Conservation (phyloP, 1,284 basidiomycete genomes). For the Pseudozyma sp. region DNA sequence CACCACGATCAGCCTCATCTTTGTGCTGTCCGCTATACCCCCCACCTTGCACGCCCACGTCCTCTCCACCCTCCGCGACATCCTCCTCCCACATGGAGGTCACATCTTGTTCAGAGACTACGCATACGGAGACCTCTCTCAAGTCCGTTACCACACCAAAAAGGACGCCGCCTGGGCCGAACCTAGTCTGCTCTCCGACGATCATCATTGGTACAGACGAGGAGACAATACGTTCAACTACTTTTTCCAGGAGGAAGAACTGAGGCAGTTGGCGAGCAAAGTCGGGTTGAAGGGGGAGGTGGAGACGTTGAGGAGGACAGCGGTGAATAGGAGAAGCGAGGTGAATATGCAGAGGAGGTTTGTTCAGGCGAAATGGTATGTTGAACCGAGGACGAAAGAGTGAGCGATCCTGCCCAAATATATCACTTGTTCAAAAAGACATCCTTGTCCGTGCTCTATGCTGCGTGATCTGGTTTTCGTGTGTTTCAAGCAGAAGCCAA, state of each 20-base stretch:
- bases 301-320: constrained; percentile 27
- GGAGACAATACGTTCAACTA: constrained; percentile 70
- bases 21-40: constrained; percentile 69
- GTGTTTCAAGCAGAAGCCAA: constrained; percentile 22
- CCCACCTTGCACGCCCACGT: constrained; percentile 57
- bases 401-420: neutral
- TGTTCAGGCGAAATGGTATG: constrained; percentile 62
- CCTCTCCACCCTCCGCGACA: constrained; percentile 11
- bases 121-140: constrained; percentile 67
- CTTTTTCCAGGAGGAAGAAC: constrained; percentile 65
- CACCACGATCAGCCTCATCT: constrained; percentile 65
- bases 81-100: constrained; percentile 19
- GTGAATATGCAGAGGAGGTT: constrained; percentile 55
- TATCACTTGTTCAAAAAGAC: too few species aligned
- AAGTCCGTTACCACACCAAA: constrained; percentile 68
- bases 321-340: constrained; percentile 35
- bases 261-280: constrained; percentile 33
- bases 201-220: constrained; percentile 63
- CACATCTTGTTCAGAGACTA: constrained; percentile 69
- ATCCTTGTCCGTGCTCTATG: too few species aligned
- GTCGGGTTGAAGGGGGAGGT: constrained; percentile 53
- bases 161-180: constrained; percentile 61
- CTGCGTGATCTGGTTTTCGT: neutral
- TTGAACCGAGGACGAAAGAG: constrained; percentile 2
- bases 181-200: constrained; percentile 62